These are phyloP conservation scores for Hirsutella thompsonii DNA, from an alignment of 2,329 filamentous ascomycete genomes.

Conservation along the genomic window DNA sequence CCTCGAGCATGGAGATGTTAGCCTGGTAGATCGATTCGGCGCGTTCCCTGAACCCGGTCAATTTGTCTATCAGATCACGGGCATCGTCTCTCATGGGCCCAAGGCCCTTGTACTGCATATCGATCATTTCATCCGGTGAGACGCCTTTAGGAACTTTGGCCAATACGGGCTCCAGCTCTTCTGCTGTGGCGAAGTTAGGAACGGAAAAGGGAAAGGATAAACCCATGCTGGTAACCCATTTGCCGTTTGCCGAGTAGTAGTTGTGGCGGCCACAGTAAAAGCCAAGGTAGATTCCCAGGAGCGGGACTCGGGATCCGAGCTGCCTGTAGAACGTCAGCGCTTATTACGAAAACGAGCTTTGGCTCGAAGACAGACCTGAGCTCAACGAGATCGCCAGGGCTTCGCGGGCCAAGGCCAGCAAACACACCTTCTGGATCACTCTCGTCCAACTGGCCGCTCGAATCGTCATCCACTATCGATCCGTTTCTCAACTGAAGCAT, in stretches of 20 bases:
- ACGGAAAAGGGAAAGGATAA: slow-evolving; percentile 36
- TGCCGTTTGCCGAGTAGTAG: slow-evolving; percentile 40
- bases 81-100: slow-evolving; percentile 32
- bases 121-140: slow-evolving; percentile 17
- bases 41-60: slow-evolving; percentile 30
- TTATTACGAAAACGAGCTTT: background rate
- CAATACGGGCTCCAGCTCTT: slow-evolving; percentile 27
- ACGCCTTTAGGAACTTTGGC: slow-evolving; percentile 14
- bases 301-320: slow-evolving; percentile 26
- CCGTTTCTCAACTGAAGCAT: slow-evolving; percentile 18
- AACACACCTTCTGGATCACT: slow-evolving; percentile 12
- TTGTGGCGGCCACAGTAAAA: slow-evolving; percentile 36
- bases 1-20: slow-evolving; percentile 34
- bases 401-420: slow-evolving; percentile 13
- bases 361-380: slow-evolving; percentile 18
- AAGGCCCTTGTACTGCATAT: slow-evolving; percentile 18
- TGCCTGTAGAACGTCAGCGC: slow-evolving; percentile 7
- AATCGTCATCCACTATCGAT: background rate
- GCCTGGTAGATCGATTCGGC: slow-evolving; percentile 32
- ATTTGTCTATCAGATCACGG: slow-evolving; percentile 29
- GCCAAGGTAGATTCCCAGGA: slow-evolving; percentile 41
- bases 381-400: slow-evolving; percentile 40
- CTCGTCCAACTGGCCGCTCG: slow-evolving; percentile 3
- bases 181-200: slow-evolving; percentile 27
- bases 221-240: slow-evolving; percentile 29